A percentile compares a stretch with the other conserved stretches of the same genome.
Conservation (phyloP, 2,329 filamentous ascomycete species). For the Fusarium sp. region DNA sequence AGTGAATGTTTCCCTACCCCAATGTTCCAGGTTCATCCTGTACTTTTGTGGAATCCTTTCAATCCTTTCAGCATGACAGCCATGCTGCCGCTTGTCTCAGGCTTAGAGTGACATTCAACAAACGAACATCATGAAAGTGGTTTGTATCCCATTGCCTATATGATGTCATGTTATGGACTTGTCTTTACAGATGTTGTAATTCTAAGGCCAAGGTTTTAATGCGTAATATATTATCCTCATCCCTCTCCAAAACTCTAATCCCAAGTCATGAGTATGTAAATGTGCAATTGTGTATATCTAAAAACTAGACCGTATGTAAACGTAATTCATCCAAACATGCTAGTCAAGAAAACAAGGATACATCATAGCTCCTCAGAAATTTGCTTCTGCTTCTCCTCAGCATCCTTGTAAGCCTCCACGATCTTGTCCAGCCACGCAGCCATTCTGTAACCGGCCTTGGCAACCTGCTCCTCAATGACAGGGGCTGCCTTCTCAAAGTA, state of each 20-base stretch:
- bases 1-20: conserved; percentile 5
- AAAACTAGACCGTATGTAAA: not conserved
- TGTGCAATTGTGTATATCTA: not conserved
- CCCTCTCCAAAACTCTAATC: not conserved
- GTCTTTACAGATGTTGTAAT: not conserved
- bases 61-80: not conserved
- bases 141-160: not conserved
- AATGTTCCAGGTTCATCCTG: conserved; percentile 23
- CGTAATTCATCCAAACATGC: not conserved
- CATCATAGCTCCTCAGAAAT: conserved; percentile 50
- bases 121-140: conserved; percentile 14
- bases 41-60: conserved; percentile 6
- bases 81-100: conserved; percentile 23
- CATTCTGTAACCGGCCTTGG: conserved; percentile 76
- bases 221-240: not conserved
- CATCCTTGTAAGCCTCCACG: conserved; percentile 55
- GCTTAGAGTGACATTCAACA: conserved; percentile 19
- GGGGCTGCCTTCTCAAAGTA: conserved; percentile 75
- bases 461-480: conserved; percentile 74
- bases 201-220: not conserved
- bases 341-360: not conserved
- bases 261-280: not conserved
- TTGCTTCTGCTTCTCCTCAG: conserved; percentile 36
- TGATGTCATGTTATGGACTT: conserved; percentile 10
- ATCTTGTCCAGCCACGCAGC: conserved; percentile 76